phyloP scores from a whole-genome alignment of 805 yeast species.

The Maudiozyma pseudohumilis region DNA sequence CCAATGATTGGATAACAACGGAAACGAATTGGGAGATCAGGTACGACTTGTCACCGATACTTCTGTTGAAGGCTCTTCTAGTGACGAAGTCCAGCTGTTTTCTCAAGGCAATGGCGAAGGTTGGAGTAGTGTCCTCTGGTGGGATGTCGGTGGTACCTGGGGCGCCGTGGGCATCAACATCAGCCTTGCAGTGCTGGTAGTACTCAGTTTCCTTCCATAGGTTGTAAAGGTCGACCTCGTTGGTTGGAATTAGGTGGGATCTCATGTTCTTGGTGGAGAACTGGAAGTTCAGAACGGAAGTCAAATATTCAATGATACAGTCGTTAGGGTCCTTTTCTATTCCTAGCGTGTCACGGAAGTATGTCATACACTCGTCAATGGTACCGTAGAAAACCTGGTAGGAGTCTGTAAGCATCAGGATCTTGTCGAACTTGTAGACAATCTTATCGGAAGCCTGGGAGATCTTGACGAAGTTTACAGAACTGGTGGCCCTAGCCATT shows the following conservation, averaged over 20 bases:
- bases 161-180: slow-evolving; percentile 25
- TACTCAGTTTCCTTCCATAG: slow-evolving; percentile 23
- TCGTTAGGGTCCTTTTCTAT: slow-evolving; percentile 45
- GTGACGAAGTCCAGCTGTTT: slow-evolving; percentile 39
- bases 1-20: slow-evolving; percentile 31
- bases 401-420: slow-evolving; percentile 37
- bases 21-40: slow-evolving; percentile 34
- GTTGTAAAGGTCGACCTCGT: slow-evolving; percentile 38
- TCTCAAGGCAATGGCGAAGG: slow-evolving; percentile 13
- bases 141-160: slow-evolving; percentile 25
- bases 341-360: slow-evolving; percentile 41
- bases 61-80: slow-evolving; percentile 37
- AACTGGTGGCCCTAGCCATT: slow-evolving; percentile 32
- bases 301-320: slow-evolving; percentile 53
- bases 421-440: slow-evolving; percentile 40
- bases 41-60: slow-evolving; percentile 37
- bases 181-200: slow-evolving; percentile 14
- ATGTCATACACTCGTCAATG: slow-evolving; percentile 34
- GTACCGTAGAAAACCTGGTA: slow-evolving; percentile 40
- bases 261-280: slow-evolving; percentile 4
- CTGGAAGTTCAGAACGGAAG: slow-evolving; percentile 42
- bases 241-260: slow-evolving; percentile 17
- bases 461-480: slow-evolving; percentile 37
- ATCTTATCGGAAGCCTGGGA: slow-evolving; percentile 42
- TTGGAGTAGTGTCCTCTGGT: slow-evolving; percentile 22